Base-by-base conservation (phyloP, 257 asterid genomes). In the Salvia splendens region DNA sequence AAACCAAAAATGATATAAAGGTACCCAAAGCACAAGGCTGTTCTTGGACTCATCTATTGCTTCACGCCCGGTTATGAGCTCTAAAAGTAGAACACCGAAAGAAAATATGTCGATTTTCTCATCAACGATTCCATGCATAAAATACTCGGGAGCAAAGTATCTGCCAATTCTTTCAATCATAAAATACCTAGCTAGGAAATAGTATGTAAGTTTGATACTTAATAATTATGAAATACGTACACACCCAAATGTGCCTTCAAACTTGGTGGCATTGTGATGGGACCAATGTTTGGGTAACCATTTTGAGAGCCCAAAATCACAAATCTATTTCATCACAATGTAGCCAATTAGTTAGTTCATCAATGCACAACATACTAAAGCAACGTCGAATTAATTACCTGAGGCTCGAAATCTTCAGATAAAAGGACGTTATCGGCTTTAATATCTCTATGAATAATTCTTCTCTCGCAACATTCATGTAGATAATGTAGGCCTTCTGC, bases 191-290 rank as follows among this genome's bases (percentile, higher is more conserved):
- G 15, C 20, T 5, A 15, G 12, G 30, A 24, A 24, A 24, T 24
- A 24, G 30, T 24, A 24, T 24, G 1, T 24, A 24, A 0, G 30
- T 24, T 24, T 24, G 30, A 24, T 24, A 24, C 1, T 24, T 24
- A 1, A 24, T 24, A 24, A 24, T 46, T 11, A 46, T 2, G 10
- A 11, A 11, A 5, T 57, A 70, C 75, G 45, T 65, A 76, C 87
- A 11, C 56, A 88, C 95, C 95, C 95, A 69, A 88, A 83, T 57
- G 95, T 88, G 82, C 95, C 95, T 84, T 88, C 95, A 50, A 82
- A 88, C 59, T 80, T 84, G 3, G 86, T 74, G 52, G 84, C 83
- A 67, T 77, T 82, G 69, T 72, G 84, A 73, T 85, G 93, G 35
- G 90, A 80, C 87, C 83, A 82, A 50, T 88, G 86, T 42, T 82